Evolutionary conservation across 495 filamentous ascomycete species (phyloP), one percentile per base, ranked within the genome.

Genomic region (Penicillium daleae): DNA sequence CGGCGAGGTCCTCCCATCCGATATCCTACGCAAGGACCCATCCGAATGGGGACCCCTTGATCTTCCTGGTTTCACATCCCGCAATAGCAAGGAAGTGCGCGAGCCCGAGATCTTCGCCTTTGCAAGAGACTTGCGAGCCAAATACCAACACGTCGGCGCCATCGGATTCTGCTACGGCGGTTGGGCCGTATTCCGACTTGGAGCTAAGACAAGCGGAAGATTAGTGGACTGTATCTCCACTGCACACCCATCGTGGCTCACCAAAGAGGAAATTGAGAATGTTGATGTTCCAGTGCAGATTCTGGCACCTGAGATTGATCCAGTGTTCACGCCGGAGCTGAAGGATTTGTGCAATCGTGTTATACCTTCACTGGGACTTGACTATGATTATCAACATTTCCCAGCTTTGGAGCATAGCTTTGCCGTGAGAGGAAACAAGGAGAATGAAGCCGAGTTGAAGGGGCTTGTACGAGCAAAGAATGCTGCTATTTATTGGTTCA

Each of bases 361-460:
- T 8, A 68, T 87, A 48, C 76, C 72, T 37, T 73, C 62, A 37
- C 46, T 75, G 29, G 75, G 76, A 1, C 59, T 87, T 21, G 71
- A 76, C 26, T 87, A 82, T 68, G 83, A 86, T 49, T 89, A 86
- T 68, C 78, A 80, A 69, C 77, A 85, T 62, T 87, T 86, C 59
- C 80, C 84, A 0, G 83, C 82, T 3, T 59, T 86, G 19, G 66
- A 63, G 61, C 87, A 90, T 74, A 79, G 71, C 3, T 84, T 76
- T 63, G 69, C 83, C 4, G 59, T 77, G 1, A 68, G 83, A 19
- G 84, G 82, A 2, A 71, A 86, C 69, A 68, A 62, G 53, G 67
- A 66, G 17, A 68, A 80, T 37, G 52, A 57, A 35, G 60, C 60
- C 22, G 66, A 69, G 49, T 59, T 42, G 55, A 63, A 49, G 40